Evolutionary conservation across 1,139 yeast species (phyloP), one percentile per base, ranked within the genome.

Genomic region (Blastobotrys serpentis): DNA sequence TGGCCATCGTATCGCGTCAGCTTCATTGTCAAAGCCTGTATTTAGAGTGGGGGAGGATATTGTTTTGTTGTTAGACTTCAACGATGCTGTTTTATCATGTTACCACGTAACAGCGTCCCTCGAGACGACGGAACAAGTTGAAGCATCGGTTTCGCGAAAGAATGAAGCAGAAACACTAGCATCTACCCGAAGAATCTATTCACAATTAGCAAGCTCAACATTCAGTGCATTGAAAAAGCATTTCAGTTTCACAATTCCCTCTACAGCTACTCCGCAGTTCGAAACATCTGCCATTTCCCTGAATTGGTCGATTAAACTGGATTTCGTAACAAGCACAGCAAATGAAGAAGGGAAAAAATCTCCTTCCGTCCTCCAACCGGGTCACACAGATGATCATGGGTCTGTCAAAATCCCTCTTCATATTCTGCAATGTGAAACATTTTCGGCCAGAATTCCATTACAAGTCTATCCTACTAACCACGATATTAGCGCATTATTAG

Each of bases 1-100:
- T 22, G 61, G 64, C 14, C 52, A 56, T 11, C 55, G 60, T 6
- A 61, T 71, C 14, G 71, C 72, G 0, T 55, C 66, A 1, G 54
- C 69, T 8, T 52, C 60, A 19, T 50, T 70, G 21, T 66, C 71
- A 8, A 61, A 66, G 43, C 70, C 74, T 0, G 65, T 62, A 2
- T 67, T 65, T 38, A 53, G 67, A 22, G 61, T 70, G 1, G 75
- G 75, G 22, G 75, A 71, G 30, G 63, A 64, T 10, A 54, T 67
- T 13, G 52, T 67, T 2, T 48, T 68, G 2, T 57, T 59, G 30
- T 54, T 65, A 16, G 66, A 70, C 43, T 57, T 62, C 25, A 37
- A 61, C 13, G 52, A 51, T 3, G 56, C 63, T 2, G 55, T 53
- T 2, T 46, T 64, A 3, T 56, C 58, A 7, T 69, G 73, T 44